These are phyloP conservation scores for Paracoccidioides brasiliensis DNA, from an alignment of 2,329 filamentous ascomycete genomes.

Conservation along the genomic window DNA sequence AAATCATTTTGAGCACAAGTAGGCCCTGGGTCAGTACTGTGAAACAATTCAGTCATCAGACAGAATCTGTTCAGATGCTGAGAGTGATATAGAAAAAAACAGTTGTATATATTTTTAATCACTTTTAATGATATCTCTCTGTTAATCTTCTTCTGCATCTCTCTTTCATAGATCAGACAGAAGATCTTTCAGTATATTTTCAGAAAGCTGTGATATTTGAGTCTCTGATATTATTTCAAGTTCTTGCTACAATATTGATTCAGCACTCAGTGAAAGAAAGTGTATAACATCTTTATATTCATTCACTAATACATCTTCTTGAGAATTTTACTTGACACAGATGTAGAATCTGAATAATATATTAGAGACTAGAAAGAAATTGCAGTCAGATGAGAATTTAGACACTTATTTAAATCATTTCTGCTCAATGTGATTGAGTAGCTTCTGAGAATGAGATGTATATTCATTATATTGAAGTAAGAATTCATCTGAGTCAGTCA, in stretches of 20 bases:
- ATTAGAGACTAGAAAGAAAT: neutral
- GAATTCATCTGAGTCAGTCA: neutral
- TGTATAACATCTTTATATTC: neutral
- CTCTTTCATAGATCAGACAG: neutral
- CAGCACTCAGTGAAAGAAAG: neutral
- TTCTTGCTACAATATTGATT: neutral
- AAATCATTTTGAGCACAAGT: neutral
- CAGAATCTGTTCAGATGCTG: neutral
- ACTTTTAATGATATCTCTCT: neutral
- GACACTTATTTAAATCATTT: slow-evolving; percentile 3
- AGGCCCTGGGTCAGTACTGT: neutral
- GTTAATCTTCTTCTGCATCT: neutral
- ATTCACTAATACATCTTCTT: neutral
- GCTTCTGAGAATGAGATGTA: neutral
- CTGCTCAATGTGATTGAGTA: slow-evolving; percentile 1
- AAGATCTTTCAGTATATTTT: neutral
- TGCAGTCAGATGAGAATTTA: too few species aligned
- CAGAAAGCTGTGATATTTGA: neutral
- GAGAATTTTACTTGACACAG: neutral
- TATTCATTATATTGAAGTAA: neutral
- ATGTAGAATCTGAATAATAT: neutral
- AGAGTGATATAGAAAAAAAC: neutral
- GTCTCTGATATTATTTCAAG: neutral
- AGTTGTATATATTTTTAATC: neutral
- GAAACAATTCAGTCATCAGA: too few species aligned